Conservation (phyloP, 331 rosid species). For the Prunus yedoensis region DNA sequence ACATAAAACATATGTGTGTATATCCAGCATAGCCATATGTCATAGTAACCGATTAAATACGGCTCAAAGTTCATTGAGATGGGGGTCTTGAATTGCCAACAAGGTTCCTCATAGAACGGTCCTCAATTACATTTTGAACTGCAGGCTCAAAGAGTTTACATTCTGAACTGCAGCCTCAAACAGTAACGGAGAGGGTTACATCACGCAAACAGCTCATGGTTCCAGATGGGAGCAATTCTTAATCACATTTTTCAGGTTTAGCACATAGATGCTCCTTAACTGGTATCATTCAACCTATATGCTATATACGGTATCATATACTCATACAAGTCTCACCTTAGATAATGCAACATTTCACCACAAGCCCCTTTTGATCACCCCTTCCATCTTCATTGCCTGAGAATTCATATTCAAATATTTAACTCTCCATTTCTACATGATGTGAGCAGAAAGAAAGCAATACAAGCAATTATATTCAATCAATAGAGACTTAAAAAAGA, state of each 20-base stretch:
- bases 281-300: constrained; percentile 34
- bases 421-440: constrained; percentile 6
- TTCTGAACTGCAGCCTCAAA: not conserved
- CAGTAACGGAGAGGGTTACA: not conserved
- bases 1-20: not conserved
- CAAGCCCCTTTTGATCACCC: constrained; percentile 85
- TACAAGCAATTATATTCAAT: not conserved
- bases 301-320: constrained; percentile 40
- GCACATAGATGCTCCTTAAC: constrained; percentile 32
- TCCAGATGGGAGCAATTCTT: constrained; percentile 32
- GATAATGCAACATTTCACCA: constrained; percentile 78
- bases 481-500: not conserved
- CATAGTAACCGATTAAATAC: not conserved
- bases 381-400: constrained; percentile 93
- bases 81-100: not conserved
- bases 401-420: constrained; percentile 24
- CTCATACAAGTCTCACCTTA: constrained; percentile 43
- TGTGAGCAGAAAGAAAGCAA: not conserved
- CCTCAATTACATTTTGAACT: not conserved
- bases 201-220: constrained; percentile 35
- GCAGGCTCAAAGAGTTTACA: not conserved
- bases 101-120: not conserved
- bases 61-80: not conserved
- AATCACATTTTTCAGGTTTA: constrained; percentile 45
- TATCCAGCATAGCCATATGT: not conserved